phyloP scores from a whole-genome alignment of 345 rosid species.

The Populus alba region DNA sequence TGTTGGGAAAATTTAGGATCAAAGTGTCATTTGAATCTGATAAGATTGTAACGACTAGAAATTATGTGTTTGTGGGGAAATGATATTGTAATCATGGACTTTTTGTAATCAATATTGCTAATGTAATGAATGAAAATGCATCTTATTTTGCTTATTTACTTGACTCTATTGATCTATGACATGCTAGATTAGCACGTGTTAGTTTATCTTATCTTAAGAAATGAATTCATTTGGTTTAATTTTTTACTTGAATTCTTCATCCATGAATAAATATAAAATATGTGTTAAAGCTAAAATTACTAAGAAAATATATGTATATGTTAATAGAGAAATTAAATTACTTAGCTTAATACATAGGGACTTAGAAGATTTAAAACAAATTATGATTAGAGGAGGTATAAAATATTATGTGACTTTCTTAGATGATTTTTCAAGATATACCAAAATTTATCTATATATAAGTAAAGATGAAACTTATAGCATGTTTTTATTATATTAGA shows the following conservation, averaged over 20 bases:
- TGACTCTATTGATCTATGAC: constrained; percentile 1
- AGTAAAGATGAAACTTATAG: too few relatives aligned
- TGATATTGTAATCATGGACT: neutral
- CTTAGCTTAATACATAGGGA: too few relatives aligned
- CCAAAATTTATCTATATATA: neutral
- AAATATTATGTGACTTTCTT: neutral
- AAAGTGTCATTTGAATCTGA: neutral
- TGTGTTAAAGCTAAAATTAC: too few relatives aligned
- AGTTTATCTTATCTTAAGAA: neutral
- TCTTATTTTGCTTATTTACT: constrained; percentile 7
- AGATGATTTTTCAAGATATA: neutral
- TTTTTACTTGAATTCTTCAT: too few relatives aligned
- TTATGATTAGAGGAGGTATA: neutral
- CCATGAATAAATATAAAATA: too few relatives aligned
- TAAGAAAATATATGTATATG: too few relatives aligned
- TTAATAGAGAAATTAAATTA: too few relatives aligned
- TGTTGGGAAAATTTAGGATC: too few relatives aligned
- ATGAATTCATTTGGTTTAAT: neutral
- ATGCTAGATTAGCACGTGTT: constrained; percentile 2
- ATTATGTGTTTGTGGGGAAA: neutral
- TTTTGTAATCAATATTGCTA: neutral
- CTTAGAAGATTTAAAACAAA: too few relatives aligned
- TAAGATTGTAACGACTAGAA: neutral
- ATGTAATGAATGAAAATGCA: neutral
- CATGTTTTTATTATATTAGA: too few relatives aligned